Percentiles rank a stretch among this genome's conserved stretches.
phyloP scores from a whole-genome alignment of 164 flowering plant species.

The Hamamelis virginiana region DNA sequence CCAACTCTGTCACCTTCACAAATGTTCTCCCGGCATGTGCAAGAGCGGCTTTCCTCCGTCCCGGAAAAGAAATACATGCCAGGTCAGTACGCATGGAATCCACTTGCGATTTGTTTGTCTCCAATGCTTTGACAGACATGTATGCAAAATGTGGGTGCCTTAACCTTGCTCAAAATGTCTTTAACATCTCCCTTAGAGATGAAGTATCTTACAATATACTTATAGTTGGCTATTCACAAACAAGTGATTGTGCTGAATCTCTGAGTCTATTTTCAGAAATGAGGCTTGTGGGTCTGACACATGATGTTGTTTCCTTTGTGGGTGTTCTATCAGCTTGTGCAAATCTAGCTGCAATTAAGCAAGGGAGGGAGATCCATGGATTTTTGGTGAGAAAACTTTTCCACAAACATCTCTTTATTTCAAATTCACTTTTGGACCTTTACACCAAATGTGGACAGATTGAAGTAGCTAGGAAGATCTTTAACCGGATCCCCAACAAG shows the following conservation, averaged over 20 bases:
- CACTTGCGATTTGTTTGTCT: constrained; percentile 20
- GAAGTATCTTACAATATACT: constrained; percentile 31
- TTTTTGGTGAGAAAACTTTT: constrained; percentile 15
- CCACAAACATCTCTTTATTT: constrained; percentile 25
- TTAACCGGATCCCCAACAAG: constrained; percentile 20
- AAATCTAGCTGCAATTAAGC: constrained; percentile 30
- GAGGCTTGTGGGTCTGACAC: constrained; percentile 19
- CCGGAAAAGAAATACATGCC: constrained; percentile 35
- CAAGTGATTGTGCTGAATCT: constrained; percentile 25
- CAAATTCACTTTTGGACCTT: constrained; percentile 30
- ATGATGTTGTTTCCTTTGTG: constrained; percentile 26
- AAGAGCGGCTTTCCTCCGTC: constrained; percentile 15
- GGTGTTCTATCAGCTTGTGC: constrained; percentile 35
- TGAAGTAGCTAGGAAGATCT: constrained; percentile 19
- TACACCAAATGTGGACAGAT: constrained; percentile 33
- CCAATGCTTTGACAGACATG: constrained; percentile 38
- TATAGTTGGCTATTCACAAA: constrained; percentile 28
- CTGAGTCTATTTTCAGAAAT: constrained; percentile 30
- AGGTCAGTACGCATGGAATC: constrained; percentile 20
- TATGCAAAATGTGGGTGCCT: constrained; percentile 30
- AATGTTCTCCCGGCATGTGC: constrained; percentile 40
- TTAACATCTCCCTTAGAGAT: constrained; percentile 21
- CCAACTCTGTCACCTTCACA: constrained; percentile 29
- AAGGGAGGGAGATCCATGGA: constrained; percentile 35
- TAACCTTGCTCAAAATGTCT: constrained; percentile 24